Base-by-base conservation (phyloP, 2,329 filamentous ascomycete species). In the Calonectria honghensis region DNA sequence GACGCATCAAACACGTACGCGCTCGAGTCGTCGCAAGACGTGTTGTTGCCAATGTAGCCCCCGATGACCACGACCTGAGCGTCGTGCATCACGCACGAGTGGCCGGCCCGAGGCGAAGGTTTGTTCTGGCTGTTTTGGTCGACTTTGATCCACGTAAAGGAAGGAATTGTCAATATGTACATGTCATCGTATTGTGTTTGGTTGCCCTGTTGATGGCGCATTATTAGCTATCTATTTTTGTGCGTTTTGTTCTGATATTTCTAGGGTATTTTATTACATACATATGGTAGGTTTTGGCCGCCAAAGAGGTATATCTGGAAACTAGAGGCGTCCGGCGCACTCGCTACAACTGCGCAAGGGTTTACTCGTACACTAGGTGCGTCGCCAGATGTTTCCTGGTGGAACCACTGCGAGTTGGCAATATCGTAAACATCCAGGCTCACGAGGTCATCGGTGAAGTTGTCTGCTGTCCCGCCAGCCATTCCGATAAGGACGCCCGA, bases 271-370 rank as follows among this genome's bases (percentile, higher is more conserved):
- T 18, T 11, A 39, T 41, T 20, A 81, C 86, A 79, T 78, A 87
- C 92, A 73, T 88, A 90, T 0, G 94, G 93, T 32, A 96, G 87
- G 77, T 94, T 94, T 81, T 96, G 94, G 0, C 94, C 94, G 16
- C 93, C 94, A 80, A 94, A 96, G 85, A 96, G 90, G 84, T 96
- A 95, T 57, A 96, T 89, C 80, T 96, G 94, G 81, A 95, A 94
- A 35, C 92, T 94, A 24, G 92, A 93, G 11, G 93, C 94, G 80
- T 95, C 93, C 9, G 93, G 90, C 0, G 91, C 87, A 87, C 91
- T 93, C 2, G 90, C 89, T 18, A 88, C 90, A 64, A 91, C 92
- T 3, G 90, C 90, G 80, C 92, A 93, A 75, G 93, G 93, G 35
- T 90, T 88, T 32, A 91, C 86, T 14, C 92, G 86, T 73, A 88